Percentiles rank a stretch among this genome's conserved stretches.
Conservation (phyloP, 805 yeast genomes). For the Pichia paraexigua region DNA sequence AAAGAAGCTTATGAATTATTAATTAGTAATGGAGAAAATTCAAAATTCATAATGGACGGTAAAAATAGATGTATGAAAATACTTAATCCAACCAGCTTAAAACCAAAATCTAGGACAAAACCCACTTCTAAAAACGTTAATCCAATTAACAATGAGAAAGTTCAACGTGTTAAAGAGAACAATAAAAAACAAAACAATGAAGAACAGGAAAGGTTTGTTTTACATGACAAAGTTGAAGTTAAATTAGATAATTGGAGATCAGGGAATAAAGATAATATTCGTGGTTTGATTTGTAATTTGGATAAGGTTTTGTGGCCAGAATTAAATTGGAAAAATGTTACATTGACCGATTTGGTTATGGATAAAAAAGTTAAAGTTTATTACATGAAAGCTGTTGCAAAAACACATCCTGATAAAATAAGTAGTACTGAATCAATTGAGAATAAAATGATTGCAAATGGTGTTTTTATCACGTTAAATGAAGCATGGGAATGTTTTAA, state of each 20-base stretch:
- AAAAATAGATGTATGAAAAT: constrained; percentile 68
- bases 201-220: constrained; percentile 50
- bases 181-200: constrained; percentile 36
- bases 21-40: constrained; percentile 59
- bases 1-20: constrained; percentile 51
- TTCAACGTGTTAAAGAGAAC: constrained; percentile 43
- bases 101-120: constrained; percentile 22
- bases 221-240: constrained; percentile 56
- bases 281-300: constrained; percentile 67
- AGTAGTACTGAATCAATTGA: constrained; percentile 51
- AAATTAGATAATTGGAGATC: constrained; percentile 54
- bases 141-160: constrained; percentile 30
- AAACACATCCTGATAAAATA: constrained; percentile 81
- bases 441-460: constrained; percentile 76
- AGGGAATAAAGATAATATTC: constrained; percentile 73
- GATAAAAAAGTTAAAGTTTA: constrained; percentile 82
- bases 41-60: constrained; percentile 65
- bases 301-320: constrained; percentile 62
- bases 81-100: constrained; percentile 54
- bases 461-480: constrained; percentile 75
- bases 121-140: no score
- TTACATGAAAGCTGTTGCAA: constrained; percentile 74
- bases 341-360: constrained; percentile 68
- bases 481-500: constrained; percentile 87
- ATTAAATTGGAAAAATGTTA: constrained; percentile 56